Percentiles rank a stretch among this genome's conserved stretches.
These are phyloP conservation scores for Tetradesmus lagerheimii DNA, from an alignment of 139 green algal species.

Conservation along the genomic window DNA sequence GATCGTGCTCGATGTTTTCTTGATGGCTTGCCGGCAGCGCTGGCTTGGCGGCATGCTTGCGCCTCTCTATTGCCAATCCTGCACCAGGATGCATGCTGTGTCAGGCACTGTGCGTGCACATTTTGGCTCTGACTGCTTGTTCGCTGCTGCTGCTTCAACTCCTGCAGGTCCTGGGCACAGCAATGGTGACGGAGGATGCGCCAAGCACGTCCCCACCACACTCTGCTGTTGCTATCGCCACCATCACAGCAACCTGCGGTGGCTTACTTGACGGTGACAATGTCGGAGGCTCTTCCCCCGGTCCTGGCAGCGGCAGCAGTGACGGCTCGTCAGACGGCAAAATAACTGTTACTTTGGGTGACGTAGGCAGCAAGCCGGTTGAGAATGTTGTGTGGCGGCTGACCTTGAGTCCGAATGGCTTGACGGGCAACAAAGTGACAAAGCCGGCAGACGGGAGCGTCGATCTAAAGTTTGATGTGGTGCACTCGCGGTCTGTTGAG, in stretches of 20 bases:
- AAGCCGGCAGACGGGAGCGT: background rate
- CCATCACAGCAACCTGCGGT: background rate
- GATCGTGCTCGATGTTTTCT: too few relatives aligned
- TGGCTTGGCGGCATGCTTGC: too few relatives aligned
- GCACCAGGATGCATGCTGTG: background rate
- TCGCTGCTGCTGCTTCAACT: background rate
- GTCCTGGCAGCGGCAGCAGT: background rate
- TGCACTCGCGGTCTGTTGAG: background rate
- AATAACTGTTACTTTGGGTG: slow-evolving; percentile 1
- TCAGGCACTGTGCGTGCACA: too few relatives aligned
- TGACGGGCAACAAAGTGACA: background rate
- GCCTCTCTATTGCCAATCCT: too few relatives aligned
- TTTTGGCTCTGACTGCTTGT: background rate
- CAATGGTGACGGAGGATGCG: background rate
- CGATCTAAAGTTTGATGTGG: background rate
- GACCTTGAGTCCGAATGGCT: background rate
- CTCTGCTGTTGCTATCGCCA: background rate
- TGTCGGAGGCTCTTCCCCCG: too few relatives aligned
- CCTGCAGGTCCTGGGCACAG: slow-evolving; percentile 2
- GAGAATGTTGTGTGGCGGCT: background rate
- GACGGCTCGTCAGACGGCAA: too few relatives aligned
- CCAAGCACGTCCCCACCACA: background rate
- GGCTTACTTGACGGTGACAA: background rate
- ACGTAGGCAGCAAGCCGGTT: background rate
- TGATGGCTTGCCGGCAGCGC: too few relatives aligned